Base-by-base conservation (phyloP, 1,139 yeast species). In the Pneumocystis sp. region DNA sequence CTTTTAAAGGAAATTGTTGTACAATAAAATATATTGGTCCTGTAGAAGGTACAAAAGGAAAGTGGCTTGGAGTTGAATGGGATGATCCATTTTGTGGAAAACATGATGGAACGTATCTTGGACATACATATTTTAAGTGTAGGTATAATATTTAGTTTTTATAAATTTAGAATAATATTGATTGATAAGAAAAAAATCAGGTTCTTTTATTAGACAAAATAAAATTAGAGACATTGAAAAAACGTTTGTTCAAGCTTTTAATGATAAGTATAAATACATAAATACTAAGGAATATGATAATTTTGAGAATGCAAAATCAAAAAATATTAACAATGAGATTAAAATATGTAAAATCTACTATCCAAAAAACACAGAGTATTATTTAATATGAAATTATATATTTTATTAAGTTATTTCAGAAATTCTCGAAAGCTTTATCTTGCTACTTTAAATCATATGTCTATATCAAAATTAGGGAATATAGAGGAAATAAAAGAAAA, bases 11-110 rank as follows among this genome's bases (percentile, higher is more conserved):
- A 4, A 50, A 50, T 50, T 50, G 57, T 10, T 50, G 57, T 25
- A 50, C 34, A 50, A 50, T 50, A 50, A 50, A 25, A 50, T 50
- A 50, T 50, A 50, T 50, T 25, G 57, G 57, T 5, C 57, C 57
- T 25, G 17, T 50, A 25, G 21, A 50, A 50, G 57, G 57, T 29
- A 29, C 21, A 50, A 29, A 50, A 25, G 57, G 57, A 25, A 7
- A 50, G 3, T 89, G 96, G 96, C 75, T 82, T 19, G 97, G 97
- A 0, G 80, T 91, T 1, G 97, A 91, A 73, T 91, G 97, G 97
- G 97, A 91, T 73, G 79, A 83, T 65, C 74, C 76, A 0, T 69
- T 73, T 1, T 73, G 82, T 37, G 91, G 91, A 0, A 85, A 82
- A 69, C 82, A 86, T 71, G 74, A 79, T 65, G 93, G 93, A 0